Base-by-base conservation (phyloP, 768 basidiomycete species). In the Botryobasidium botryosum region DNA sequence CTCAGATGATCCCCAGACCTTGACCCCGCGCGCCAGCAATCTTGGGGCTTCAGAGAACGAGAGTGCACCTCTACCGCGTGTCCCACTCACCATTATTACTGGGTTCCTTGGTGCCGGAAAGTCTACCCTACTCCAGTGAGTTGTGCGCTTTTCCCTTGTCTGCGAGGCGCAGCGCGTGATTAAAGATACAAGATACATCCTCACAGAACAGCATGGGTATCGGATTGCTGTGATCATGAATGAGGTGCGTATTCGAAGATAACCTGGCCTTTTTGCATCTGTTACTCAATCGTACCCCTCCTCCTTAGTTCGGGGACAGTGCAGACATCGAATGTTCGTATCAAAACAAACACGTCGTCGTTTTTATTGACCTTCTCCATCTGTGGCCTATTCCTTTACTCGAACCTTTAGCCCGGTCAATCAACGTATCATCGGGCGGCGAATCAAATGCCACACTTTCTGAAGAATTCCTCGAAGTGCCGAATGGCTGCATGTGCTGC, bases 181-280 rank as follows among this genome's bases (percentile, higher is more conserved):
- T 18, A 37, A 4, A 21, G 17, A 15, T 18, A 25, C 21, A 28
- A 61, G 59, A 53, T 78, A 90, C 26, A 91, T 97, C 53, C 64
- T 97, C 49, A 92, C 84, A 10, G 87, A 88, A 56, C 69, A 77
- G 31, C 92, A 97, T 70, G 91, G 92, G 3, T 88, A 90, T 57
- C 75, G 83, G 29, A 94, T 99, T 45, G 92, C 92, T 4, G 92
- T 99, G 18, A 94, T 92, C 51, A 90, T 94, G 86, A 94, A 92
- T 56, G 88, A 91, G 40, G 40, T 56, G 15, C 24, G 56, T 53
- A 10, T 21, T 13, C 20, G 46, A 4, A 28, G 20, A 17, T 17
- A 17, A 26, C 21, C 35, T n/a, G 15, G 43, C 25, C 25, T 13
- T 32, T 2, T 24, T 7, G 26, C 18, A n/a, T 7, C 25, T 3